Evolutionary conservation across 768 basidiomycete species (phyloP), one percentile per base, ranked within the genome.

Genomic region (Panus rudis): DNA sequence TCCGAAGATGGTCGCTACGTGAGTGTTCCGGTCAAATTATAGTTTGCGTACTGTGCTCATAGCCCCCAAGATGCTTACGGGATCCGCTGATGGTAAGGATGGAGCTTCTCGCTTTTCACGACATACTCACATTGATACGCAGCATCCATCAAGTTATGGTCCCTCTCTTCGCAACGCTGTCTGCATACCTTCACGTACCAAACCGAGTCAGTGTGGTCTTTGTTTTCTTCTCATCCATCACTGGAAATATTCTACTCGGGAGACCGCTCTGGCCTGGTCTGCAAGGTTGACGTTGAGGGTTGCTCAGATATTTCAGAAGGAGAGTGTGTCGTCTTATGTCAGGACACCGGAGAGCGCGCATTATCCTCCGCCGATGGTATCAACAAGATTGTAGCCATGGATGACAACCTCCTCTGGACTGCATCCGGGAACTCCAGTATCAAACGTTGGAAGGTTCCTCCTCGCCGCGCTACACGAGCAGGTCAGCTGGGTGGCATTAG

Each of bases 101-200:
- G n/a, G 43, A 42, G 67, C 35, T 14, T 20, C n/a, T 16, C 32
- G 17, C 42, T 41, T 13, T 39, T 8, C 33, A 16, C 21, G 33
- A 35, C 7, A 6, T 35, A 20, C 10, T 20, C 10, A 35, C 6
- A 35, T 6, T 17, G 8, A 35, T 35, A 35, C 7, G 38, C 51
- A 70, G 68, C 89, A 8, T 91, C 90, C 3, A 77, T 91, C 61
- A 97, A 94, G 59, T 75, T 98, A 22, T 99, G 96, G 96, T 97
- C 93, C 1, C 71, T 97, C 14, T 64, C 75, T 1, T 79, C 89
- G 0, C 92, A 97, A 58, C 76, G 87, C 10, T 94, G 92, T 56
- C 66, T 99, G 13, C 92, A 99, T 56, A 98, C 94, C 2, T 99
- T 97, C 67, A 88, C 89, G 0, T 84, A 97, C 56, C 94, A 98